Conservation (phyloP, 148 eudicot species). For the Beta vulgaris region DNA sequence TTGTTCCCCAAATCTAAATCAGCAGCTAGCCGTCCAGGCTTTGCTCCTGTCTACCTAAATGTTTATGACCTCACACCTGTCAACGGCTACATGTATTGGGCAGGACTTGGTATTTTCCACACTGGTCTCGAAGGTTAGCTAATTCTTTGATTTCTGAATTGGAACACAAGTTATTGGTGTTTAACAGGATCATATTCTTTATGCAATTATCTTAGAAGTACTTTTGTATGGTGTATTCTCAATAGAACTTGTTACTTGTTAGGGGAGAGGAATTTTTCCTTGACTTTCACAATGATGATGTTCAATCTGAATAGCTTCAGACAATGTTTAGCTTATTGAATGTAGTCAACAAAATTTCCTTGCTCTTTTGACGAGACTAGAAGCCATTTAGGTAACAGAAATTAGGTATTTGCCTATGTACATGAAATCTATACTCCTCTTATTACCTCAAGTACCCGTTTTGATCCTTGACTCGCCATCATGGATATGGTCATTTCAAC, state of each 20-base stretch:
- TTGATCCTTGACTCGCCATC: neutral
- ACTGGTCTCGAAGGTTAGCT: constrained; percentile 76
- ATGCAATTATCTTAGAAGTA: neutral
- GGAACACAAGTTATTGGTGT: neutral
- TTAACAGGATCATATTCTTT: too few species aligned
- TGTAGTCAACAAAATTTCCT: too few species aligned
- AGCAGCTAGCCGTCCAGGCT: constrained; percentile 41
- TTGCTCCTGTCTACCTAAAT: constrained; percentile 72
- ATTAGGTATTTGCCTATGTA: neutral
- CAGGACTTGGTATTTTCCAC: constrained; percentile 85
- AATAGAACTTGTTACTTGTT: too few species aligned
- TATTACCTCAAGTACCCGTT: neutral
- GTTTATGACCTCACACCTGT: constrained; percentile 81
- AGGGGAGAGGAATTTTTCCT: neutral
- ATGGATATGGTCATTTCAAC: neutral
- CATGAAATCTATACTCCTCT: neutral
- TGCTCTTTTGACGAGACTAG: neutral
- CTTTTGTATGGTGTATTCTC: too few species aligned
- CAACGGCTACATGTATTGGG: constrained; percentile 88
- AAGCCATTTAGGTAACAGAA: neutral
- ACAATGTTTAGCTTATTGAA: neutral
- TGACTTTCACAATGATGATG: neutral
- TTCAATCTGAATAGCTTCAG: neutral
- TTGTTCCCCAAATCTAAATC: constrained; percentile 64
- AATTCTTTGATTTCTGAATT: constrained; percentile 13